Conservation (phyloP, 331 rosid genomes). For the Acacia pycnantha region DNA sequence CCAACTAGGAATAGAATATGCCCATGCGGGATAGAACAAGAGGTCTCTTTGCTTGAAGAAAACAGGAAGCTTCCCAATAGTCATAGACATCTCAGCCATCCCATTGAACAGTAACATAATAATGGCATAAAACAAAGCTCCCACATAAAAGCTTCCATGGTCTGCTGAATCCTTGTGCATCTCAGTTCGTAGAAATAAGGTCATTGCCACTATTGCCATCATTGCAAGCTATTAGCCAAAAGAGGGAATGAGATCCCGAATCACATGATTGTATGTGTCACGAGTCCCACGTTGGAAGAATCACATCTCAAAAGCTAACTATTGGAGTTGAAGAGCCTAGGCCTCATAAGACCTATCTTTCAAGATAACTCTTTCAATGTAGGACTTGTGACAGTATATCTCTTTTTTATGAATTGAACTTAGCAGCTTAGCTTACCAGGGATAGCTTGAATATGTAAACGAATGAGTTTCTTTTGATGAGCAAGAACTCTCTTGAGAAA, state of each 20-base stretch:
- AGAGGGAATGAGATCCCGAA: neutral
- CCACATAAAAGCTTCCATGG: conserved; percentile 50
- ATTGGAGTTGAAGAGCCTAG: neutral
- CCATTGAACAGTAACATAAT: conserved; percentile 61
- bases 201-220: conserved; percentile 28
- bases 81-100: conserved; percentile 64
- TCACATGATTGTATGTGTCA: neutral
- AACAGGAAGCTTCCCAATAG: conserved; percentile 63
- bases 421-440: conserved; percentile 12
- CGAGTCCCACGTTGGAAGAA: neutral
- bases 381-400: neutral
- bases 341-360: neutral
- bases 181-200: conserved; percentile 30
- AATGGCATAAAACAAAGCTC: conserved; percentile 59
- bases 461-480: conserved; percentile 66
- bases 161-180: conserved; percentile 37
- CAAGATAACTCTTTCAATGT: neutral
- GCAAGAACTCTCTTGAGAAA: conserved; percentile 67
- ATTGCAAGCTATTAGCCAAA: conserved; percentile 22
- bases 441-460: conserved; percentile 43
- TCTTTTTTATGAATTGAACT: neutral
- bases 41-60: conserved; percentile 88
- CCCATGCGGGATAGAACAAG: conserved; percentile 81
- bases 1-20: conserved; percentile 58
- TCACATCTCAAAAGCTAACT: neutral